Percentiles rank a stretch among this genome's conserved stretches.
phyloP scores from a whole-genome alignment of 306 rosid species.

The Lithocarpus polystachyus region DNA sequence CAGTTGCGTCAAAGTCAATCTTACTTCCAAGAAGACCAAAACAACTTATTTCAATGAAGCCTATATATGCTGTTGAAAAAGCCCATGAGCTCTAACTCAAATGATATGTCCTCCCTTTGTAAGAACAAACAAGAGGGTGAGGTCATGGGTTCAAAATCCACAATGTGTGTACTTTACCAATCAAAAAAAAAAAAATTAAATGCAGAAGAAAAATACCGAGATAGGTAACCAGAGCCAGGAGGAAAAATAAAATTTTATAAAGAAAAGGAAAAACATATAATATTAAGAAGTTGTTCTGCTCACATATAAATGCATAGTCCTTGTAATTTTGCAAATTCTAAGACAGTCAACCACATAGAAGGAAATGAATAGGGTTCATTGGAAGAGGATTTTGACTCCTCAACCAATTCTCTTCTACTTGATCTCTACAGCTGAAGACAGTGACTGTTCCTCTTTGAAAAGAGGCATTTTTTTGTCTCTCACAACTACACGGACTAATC shows the following conservation, averaged over 20 bases:
- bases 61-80: neutral
- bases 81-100: no score
- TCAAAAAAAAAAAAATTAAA: no score
- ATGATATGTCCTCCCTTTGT: no score
- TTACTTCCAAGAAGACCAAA: constrained; percentile 6
- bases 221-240: neutral
- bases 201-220: neutral
- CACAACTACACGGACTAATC: neutral
- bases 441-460: neutral
- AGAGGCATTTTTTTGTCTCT: neutral
- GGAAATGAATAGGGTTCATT: neutral
- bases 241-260: neutral
- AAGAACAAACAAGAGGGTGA: no score
- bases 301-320: neutral
- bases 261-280: neutral
- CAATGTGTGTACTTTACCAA: no score
- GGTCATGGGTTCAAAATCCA: no score
- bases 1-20: constrained; percentile 1
- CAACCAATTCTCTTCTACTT: neutral
- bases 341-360: neutral
- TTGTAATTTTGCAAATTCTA: constrained; percentile 12
- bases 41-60: neutral
- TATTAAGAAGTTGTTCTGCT: neutral
- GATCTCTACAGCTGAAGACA: constrained; percentile 1
- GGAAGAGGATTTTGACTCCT: neutral